Base-by-base conservation (phyloP, 768 basidiomycete genomes). In the Macrolepiota dolichaula region DNA sequence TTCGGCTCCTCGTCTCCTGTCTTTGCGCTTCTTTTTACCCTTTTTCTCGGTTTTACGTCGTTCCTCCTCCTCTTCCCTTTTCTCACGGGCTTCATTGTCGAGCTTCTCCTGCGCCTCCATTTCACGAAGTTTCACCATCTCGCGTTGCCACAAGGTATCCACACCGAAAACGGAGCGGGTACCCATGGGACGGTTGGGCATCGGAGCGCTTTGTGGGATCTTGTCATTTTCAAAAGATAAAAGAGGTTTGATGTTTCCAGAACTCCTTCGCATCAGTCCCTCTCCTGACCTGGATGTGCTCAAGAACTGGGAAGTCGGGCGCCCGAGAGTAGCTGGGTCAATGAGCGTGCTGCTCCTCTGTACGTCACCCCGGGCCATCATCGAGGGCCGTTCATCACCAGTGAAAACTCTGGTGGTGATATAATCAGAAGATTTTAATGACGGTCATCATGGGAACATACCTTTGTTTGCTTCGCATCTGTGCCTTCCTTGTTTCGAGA, bases 121-220 rank as follows among this genome's bases (percentile, higher is more conserved):
- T 62, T 85, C 79, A 63, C 84, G 84, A 55, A 96, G 77, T 71
- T 92, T 96, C 17, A 74, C 83, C 79, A 94, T 82, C 73, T 97
- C 95, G 42, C 85, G 81, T 69, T 96, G 90, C 95, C 95, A 96
- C 10, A 96, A 68, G n/a, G 89, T 90, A 71, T 97, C 95, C 0
- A 92, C 89, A 1, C 95, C 95, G 68, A 96, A 97, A 10, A 96
- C 92, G n/a, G 94, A 95, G 60, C 82, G 84, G 40, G 81, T 82
- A 44, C 55, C 65, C 42, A 75, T 79, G 0, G 79, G 59, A 66
- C 64, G 65, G 65, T 59, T 46, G 60, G 63, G 64, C 58, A 70
- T 68, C 52, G 67, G 53, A 63, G 73, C 52, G 62, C 61, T 57
- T 55, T 55, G 51, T 10, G 68, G 66, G 46, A 77, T 76, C 19